These are phyloP conservation scores for Articulospora tetracladia DNA, from an alignment of 495 filamentous ascomycete genomes.

Conservation along the genomic window DNA sequence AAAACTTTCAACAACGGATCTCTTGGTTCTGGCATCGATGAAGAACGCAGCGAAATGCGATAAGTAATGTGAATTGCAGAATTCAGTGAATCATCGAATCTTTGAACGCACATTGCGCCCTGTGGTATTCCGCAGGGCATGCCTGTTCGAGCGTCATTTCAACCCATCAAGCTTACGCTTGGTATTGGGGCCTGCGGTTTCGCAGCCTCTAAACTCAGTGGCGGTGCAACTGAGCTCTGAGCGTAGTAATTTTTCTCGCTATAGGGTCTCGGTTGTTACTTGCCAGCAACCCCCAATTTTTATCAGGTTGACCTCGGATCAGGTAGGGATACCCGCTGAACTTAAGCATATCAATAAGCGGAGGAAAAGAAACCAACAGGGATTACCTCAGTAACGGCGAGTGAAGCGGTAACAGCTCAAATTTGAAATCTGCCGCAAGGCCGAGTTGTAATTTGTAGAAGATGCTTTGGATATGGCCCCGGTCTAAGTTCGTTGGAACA, in stretches of 20 bases:
- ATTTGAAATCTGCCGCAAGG: slow-evolving; percentile 62
- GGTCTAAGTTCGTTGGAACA: slow-evolving; percentile 59
- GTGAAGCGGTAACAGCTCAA: slow-evolving; percentile 69
- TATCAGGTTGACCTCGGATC: slow-evolving; percentile 61
- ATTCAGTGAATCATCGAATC: slow-evolving; percentile 73
- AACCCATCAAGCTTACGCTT: slow-evolving; percentile 44
- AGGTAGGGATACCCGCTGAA: slow-evolving; percentile 68
- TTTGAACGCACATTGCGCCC: slow-evolving; percentile 69
- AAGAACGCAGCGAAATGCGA: slow-evolving; percentile 71
- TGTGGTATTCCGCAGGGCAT: slow-evolving; percentile 58
- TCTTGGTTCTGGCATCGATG: slow-evolving; percentile 70
- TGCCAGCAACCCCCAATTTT: slow-evolving; percentile 55
- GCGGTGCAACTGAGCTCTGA: slow-evolving; percentile 37
- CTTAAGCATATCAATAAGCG: slow-evolving; percentile 76
- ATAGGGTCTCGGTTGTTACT: slow-evolving; percentile 34
- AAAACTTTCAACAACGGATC: slow-evolving; percentile 74
- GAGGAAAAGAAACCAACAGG: slow-evolving; percentile 71
- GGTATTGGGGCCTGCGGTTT: slow-evolving; percentile 39
- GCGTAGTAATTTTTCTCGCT: slow-evolving; percentile 39
- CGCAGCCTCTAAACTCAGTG: slow-evolving; percentile 40
- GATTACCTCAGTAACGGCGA: slow-evolving; percentile 68
- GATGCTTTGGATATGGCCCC: slow-evolving; percentile 51
- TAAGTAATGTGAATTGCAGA: slow-evolving; percentile 73
- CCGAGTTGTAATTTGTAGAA: slow-evolving; percentile 68
- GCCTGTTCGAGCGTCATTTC: slow-evolving; percentile 63